A percentile compares a stretch with the other conserved stretches of the same genome.
Conservation (phyloP, 352 stramenopile species). For the Globisporangium cylindrosporum region DNA sequence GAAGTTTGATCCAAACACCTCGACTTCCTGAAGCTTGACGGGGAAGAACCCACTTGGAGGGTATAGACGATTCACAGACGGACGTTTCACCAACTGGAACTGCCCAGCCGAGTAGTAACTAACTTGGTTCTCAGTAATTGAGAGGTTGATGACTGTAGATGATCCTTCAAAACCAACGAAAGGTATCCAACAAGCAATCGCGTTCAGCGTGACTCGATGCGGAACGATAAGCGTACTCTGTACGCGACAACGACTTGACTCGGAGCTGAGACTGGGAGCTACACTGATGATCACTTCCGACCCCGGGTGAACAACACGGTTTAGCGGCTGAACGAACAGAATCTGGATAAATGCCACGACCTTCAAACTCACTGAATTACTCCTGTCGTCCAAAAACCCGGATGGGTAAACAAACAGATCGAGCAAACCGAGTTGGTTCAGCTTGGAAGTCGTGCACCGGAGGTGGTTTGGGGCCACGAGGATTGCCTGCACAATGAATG, state of each 20-base stretch:
- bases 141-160: not conserved
- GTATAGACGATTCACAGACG: not conserved
- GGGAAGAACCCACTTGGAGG: conserved; percentile 7
- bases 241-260: conserved; percentile 1
- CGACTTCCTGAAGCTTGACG: conserved; percentile 8
- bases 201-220: conserved; percentile 1
- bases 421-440: conserved; percentile 8
- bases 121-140: conserved; percentile 1
- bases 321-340: not conserved
- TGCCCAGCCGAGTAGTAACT: conserved; percentile 1
- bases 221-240: not conserved
- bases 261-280: not conserved
- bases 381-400: conserved; percentile 1
- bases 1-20: conserved; percentile 10
- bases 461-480: conserved; percentile 11
- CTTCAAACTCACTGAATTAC: conserved; percentile 9
- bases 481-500: conserved; percentile 1
- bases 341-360: conserved; percentile 2
- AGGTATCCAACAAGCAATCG: conserved; percentile 3
- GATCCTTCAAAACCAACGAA: conserved; percentile 1
- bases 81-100: conserved; percentile 8
- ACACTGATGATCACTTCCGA: conserved; percentile 9
- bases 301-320: not conserved
- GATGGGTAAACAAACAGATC: conserved; percentile 19
- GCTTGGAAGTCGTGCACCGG: conserved; percentile 13